phyloP scores from a whole-genome alignment of 1,284 basidiomycete genomes.

The Cutaneotrichosporon arboriforme region DNA sequence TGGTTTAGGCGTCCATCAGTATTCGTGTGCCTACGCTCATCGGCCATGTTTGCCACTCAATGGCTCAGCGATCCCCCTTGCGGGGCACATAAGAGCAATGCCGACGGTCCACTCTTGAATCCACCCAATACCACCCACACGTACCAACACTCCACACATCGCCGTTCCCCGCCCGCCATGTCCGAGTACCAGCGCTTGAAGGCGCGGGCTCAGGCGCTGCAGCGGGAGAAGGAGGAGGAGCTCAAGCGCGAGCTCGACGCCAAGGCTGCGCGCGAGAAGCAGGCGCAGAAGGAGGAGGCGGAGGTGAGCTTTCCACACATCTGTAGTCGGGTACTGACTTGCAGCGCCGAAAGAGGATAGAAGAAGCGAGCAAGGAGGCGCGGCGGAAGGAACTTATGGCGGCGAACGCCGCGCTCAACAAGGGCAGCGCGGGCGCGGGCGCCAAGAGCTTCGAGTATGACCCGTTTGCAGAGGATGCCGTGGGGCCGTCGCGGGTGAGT shows the following conservation, averaged over 20 bases:
- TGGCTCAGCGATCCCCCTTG: background rate
- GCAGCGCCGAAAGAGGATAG: slow-evolving; percentile 32
- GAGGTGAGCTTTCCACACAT: slow-evolving; percentile 26
- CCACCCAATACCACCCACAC: background rate
- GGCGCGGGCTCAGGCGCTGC: slow-evolving; percentile 32
- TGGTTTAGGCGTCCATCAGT: background rate
- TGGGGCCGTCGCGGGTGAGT: slow-evolving; percentile 16
- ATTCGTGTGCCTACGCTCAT: background rate
- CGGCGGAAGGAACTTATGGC: slow-evolving; percentile 33
- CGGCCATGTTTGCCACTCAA: background rate
- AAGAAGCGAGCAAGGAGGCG: slow-evolving; percentile 34
- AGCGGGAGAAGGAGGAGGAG: slow-evolving; percentile 36
- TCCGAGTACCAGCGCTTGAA: slow-evolving; percentile 37
- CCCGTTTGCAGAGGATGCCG: slow-evolving; percentile 40
- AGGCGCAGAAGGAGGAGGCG: slow-evolving; percentile 34
- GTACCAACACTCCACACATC: background rate
- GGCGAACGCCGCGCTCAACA: slow-evolving; percentile 32
- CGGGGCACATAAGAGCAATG: background rate
- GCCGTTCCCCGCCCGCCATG: slow-evolving; percentile 11
- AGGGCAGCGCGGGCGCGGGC: slow-evolving; percentile 4
- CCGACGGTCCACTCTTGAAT: background rate
- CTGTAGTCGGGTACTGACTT: too few relatives aligned
- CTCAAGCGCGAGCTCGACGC: slow-evolving; percentile 32
- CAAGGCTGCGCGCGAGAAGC: slow-evolving; percentile 34
- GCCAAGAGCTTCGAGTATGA: slow-evolving; percentile 25